Evolutionary conservation across 371 early-diverging fungal genomes (phyloP), one percentile per base, ranked within the genome.

Genomic region (Apophysomyces sp.): DNA sequence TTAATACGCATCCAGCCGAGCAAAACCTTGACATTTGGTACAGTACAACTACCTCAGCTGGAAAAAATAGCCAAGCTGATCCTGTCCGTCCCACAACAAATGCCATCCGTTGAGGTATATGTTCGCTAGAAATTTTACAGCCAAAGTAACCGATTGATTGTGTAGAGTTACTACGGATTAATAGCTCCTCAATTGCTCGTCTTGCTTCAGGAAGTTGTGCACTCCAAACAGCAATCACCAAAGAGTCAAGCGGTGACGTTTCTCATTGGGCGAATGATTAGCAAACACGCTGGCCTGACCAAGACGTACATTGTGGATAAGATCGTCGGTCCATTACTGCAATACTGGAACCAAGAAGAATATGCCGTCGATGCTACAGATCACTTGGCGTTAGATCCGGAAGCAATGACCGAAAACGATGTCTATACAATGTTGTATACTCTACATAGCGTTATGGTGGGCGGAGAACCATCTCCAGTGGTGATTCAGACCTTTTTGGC

Each of bases 11-110:
- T 16, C 18, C 32, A 13, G 21, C 40, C 55, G 16, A 6, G n/a
- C 16, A 6, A 41, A 15, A 28, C 24, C 34, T 11, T 9, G 36
- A 55, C 63, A 41, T 66, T 55, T 26, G 61, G 62, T 18, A 58
- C 62, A 68, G 82, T 85, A 21, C 86, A 80, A 28, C 59, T 85
- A 58, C 71, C 77, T 29, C 83, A 89, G 58, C 70, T 89, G 44
- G 90, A 87, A 55, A 86, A 80, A 40, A 69, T 89, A 2, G 70
- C 90, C 3, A 78, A 81, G 34, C 61, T 93, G 11, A 77, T 91
- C 13, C 67, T 86, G 4, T 81, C 90, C n/a, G 84, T 87, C 3
- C 88, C 89, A 12, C 76, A 73, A 51, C 87, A 88, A 66, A 79
- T 80, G 69, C 61, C 81, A 15, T 87, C 89, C 1, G 72, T 78